Evolutionary conservation across 1,139 yeast genomes (phyloP), one percentile per base, ranked within the genome.

Genomic region (Meyerozyma carpophila): DNA sequence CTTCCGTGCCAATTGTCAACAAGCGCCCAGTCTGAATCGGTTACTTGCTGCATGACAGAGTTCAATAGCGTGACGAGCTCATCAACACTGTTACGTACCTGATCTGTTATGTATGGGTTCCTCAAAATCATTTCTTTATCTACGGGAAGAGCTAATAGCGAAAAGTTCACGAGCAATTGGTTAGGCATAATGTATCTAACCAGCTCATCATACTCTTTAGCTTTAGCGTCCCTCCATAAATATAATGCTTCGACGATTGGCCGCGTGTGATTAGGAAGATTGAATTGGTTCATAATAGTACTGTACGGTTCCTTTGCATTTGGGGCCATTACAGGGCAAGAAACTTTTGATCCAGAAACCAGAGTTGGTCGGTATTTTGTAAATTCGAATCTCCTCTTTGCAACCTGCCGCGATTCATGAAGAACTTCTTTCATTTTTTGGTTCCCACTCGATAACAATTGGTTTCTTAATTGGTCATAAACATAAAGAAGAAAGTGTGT

Each of bases 401-500:
- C 95, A 11, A 89, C 95, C 46, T 79, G 77, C 44, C 98, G 73
- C 1, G 96, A 89, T 40, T 83, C 87, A 46, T 71, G 74, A 36
- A 93, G 66, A 1, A 89, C 97, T n/a, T 70, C 68, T 11, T 77
- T 75, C 50, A 85, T 53, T 47, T 77, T 78, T 39, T 73, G 69
- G 8, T 54, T 51, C 9, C 55, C 60, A 8, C 50, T 44, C 9
- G 74, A 78, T 6, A 86, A 57, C 36, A 93, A 68, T 56, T 75
- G 73, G 52, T 84, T 84, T 48, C 81, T 81, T 61, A 93, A 65
- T 51, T 79, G 80, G 56, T 90, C 95, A 62, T 73, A 94, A 20
- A 93, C 85, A 59, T 85, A 80, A 37, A 93, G 71, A 45, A 93
- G 65, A 56, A 90, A 93, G 61, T 93, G 99, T 0, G 98, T 93